Evolutionary conservation across 73 alveolate genomes (phyloP), one percentile per base, ranked within the genome.

Genomic region (Paraurostyla sp.): DNA sequence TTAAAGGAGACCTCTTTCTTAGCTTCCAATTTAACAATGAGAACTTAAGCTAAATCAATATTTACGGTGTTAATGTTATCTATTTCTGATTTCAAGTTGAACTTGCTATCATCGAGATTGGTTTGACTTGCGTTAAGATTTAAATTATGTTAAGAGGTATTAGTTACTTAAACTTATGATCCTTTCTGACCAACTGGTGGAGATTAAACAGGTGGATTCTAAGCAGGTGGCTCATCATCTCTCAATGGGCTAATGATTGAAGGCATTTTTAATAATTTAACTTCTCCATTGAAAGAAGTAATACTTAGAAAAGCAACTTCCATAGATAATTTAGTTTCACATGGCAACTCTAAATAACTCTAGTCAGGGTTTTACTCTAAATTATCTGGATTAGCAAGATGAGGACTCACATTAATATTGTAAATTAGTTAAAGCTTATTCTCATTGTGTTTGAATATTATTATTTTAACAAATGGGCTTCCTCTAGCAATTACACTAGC

Each of bases 401-500:
- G 45, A 9, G 87, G 60, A 30, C 73, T 45, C 42, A 45, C 80
- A 40, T 89, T 89, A 1, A 90, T 9, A 35, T 57, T 68, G 50
- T 90, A 90, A 45, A 81, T 40, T 25, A 68, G 90, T 3, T 20
- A 22, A 15, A 90, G 32, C 71, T 90, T 90, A 30, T 63, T 90
- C 68, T 90, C 95, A 50, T 63, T 69, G 71, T 82, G 91, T 76
- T 90, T 90, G 27, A 80, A 80, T 29, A 20, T 42, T 9, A 82
- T 18, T 16, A 90, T 90, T 62, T 57, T 83, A 22, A 90, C 83
- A 36, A 46, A 49, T 9, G 92, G 87, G 22, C 59, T 18, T n/a
- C 90, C 91, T 56, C 91, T 41, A 1, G 95, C 91, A 16, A 57
- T n/a, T 0, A 90, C 95, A 35, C 89, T 90, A 11, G 68, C 83